Conservation (phyloP, 2,329 filamentous ascomycete genomes). For the Monosporascus ibericus region DNA sequence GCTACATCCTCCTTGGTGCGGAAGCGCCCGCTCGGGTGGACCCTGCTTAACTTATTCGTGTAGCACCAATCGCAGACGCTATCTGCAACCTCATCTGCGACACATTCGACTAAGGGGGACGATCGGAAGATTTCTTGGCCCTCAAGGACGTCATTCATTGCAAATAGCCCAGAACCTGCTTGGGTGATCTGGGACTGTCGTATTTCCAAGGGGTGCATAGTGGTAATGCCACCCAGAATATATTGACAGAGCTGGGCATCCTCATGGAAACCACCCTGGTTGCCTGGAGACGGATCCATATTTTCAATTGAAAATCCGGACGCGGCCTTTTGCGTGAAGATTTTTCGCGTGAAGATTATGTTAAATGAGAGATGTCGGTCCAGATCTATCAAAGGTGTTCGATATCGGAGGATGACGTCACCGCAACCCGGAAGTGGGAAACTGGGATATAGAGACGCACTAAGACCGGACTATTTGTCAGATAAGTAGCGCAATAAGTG, state of each 20-base stretch:
- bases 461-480: too few relatives aligned
- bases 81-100: not conserved
- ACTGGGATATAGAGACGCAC: too few relatives aligned
- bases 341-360: too few relatives aligned
- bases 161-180: conserved; percentile 22
- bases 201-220: not conserved
- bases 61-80: conserved; percentile 23
- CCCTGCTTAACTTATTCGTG: conserved; percentile 4
- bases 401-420: too few relatives aligned
- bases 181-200: conserved; percentile 11
- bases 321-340: too few relatives aligned
- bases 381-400: too few relatives aligned
- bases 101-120: conserved; percentile 9
- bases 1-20: not conserved
- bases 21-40: conserved; percentile 5
- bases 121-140: conserved; percentile 22
- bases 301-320: too few relatives aligned
- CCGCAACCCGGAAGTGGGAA: too few relatives aligned
- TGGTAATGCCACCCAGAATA: not conserved
- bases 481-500: too few relatives aligned
- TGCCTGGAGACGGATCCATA: too few relatives aligned
- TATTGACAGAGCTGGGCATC: not conserved
- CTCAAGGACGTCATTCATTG: conserved; percentile 6
- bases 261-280: not conserved
- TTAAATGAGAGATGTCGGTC: too few relatives aligned